Conservation (phyloP, 78 protist species). For the Bodo saltans region DNA sequence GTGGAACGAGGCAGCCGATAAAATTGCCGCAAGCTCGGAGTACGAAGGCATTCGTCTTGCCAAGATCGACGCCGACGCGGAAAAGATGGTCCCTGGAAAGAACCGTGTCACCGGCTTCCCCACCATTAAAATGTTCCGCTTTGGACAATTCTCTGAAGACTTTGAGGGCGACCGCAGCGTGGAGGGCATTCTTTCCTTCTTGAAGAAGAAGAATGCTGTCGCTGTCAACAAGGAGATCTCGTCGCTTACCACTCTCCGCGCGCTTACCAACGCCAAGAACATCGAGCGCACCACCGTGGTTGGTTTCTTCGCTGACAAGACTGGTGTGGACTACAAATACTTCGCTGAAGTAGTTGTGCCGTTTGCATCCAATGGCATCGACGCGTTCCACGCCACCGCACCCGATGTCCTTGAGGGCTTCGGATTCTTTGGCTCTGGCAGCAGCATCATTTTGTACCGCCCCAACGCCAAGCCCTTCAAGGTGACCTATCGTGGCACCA, state of each 20-base stretch:
- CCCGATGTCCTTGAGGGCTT: not conserved
- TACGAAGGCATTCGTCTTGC: slow-evolving; percentile 36
- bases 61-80: slow-evolving; percentile 45
- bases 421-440: not conserved
- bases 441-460: not conserved
- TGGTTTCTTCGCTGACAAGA: slow-evolving; percentile 5
- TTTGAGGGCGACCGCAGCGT: slow-evolving; percentile 2
- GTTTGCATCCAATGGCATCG: not conserved
- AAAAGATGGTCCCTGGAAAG: slow-evolving; percentile 19
- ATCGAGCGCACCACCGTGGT: slow-evolving; percentile 4
- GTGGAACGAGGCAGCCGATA: slow-evolving; percentile 27
- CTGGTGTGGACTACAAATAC: not conserved
- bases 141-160: slow-evolving; percentile 45
- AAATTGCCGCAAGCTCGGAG: not conserved
- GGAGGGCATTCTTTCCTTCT: not conserved
- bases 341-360: not conserved
- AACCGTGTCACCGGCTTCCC: slow-evolving; percentile 53
- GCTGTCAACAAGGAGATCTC: slow-evolving; percentile 15
- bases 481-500: not conserved
- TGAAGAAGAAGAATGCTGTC: not conserved
- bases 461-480: slow-evolving; percentile 20
- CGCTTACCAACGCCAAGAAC: not conserved
- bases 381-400: not conserved
- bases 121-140: slow-evolving; percentile 42
- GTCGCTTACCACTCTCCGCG: not conserved